Evolutionary conservation across 108 stramenopile species (phyloP), one percentile per base, ranked within the genome.

Genomic region (Cyclotella sp.): DNA sequence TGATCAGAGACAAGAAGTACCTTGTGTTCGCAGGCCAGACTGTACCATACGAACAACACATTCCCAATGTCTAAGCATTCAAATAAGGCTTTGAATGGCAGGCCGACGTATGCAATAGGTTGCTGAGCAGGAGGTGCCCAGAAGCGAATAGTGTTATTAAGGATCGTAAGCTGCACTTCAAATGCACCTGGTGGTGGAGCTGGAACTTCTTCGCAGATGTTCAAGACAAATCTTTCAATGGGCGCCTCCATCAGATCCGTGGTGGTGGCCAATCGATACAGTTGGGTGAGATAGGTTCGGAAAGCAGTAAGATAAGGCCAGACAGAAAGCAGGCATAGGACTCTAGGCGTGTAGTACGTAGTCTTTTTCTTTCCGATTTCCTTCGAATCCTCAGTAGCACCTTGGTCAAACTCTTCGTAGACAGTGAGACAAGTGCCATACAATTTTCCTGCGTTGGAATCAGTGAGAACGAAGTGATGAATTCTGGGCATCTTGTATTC

Each of bases 171-270:
- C 72, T 89, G 88, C 16, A 97, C 94, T 79, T 97, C 94, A 74
- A 95, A 94, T 29, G 90, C 83, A 22, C 97, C 97, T 0, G 92
- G 95, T 3, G 99, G 99, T 15, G 99, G 99, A 41, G 98, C 95
- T 29, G 99, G 97, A 54, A 97, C 93, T 79, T 99, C 98, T 46
- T 76, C 70, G 72, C 97, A 94, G 29, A 99, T 90, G 76, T 98
- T 99, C 70, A 87, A 72, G 72, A 99, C 86, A 68, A 97, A 97
- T 42, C 98, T 90, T 81, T 99, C 99, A 51, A 99, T 88, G 10
- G 99, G 98, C 29, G 93, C 86, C 41, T 84, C 86, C 92, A 98
- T 93, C 30, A 94, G 68, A 72, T 90, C 75, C 11, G 97, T 92
- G 27, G 90, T 82, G 0, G 97, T 91, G 6, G 94, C 95, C 72